Base-by-base conservation (phyloP, 2,329 filamentous ascomycete species). In the Aspergillus bombycis region DNA sequence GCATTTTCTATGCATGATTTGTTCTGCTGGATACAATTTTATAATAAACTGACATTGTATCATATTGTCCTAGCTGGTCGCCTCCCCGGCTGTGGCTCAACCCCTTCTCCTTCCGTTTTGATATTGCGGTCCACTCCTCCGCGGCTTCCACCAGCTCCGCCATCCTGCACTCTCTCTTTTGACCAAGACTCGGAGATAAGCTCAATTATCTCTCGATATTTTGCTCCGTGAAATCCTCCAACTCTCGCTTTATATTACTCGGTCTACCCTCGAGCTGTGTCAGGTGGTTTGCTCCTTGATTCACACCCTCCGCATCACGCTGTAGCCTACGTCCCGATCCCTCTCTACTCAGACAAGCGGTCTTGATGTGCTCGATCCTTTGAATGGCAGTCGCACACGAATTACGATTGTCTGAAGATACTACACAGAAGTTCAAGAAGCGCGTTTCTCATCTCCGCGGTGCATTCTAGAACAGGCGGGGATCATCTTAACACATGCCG, bases 401-500 rank as follows among this genome's bases (percentile, higher is more conserved):
- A 53, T 61, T 26, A 60, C 53, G 52, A 62, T 67, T 63, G 43
- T 57, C 54, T 62, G 63, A 64, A 45, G 57, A 62, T 57, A 62
- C 56, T 48, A 54, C 53, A 62, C 38, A 64, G 43, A 57, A 62
- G 60, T 60, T 57, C 41, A 65, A 65, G 50, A 64, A 66, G 64
- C 64, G 62, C 66, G 68, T 65, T 70, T 58, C 30, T 26, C 58
- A 66, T 63, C 69, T 71, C 70, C 67, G 67, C 60, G 63, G 65
- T 62, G 62, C 62, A 66, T 64, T 62, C 62, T 63, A 70, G 64
- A 65, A 66, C 61, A 63, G 62, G 62, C 70, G 71, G 71, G 70
- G 66, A 67, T 70, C 62, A 70, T 70, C 69, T 69, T 73, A 63
- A 79, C 78, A 79, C 77, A 80, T 80, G 78, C 78, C 79, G 77